Evolutionary conservation across 2,329 filamentous ascomycete species (phyloP).

Genomic region (Monosporascus ibericus): DNA sequence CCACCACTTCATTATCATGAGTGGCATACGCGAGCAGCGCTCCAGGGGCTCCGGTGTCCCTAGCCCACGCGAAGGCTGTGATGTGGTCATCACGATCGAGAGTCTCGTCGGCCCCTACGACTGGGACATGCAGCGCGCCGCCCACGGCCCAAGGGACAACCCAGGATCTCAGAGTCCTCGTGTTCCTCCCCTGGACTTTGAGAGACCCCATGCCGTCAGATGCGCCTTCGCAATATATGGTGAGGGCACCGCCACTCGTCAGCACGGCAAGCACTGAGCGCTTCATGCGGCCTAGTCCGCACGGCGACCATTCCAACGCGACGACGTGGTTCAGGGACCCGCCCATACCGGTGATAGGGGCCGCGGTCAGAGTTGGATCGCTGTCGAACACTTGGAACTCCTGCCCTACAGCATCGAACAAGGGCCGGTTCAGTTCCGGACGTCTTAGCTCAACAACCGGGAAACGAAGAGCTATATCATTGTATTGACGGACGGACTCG

Average conservation of each 20-base stretch:
- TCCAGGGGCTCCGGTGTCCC: constrained; percentile 32
- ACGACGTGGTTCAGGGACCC: constrained; percentile 50
- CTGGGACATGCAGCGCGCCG: constrained; percentile 43
- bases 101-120: constrained; percentile 24
- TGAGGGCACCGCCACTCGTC: constrained; percentile 43
- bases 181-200: constrained; percentile 27
- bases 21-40: constrained; percentile 47
- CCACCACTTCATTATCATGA: constrained; percentile 41
- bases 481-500: constrained; percentile 21
- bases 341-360: constrained; percentile 40
- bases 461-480: constrained; percentile 26
- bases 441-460: constrained; percentile 19
- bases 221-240: constrained; percentile 45
- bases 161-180: constrained; percentile 42
- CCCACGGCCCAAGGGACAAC: constrained; percentile 51
- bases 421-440: constrained; percentile 21
- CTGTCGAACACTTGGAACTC: constrained; percentile 21
- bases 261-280: constrained; percentile 46
- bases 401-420: constrained; percentile 20
- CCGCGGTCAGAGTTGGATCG: constrained; percentile 36
- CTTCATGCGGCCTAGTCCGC: constrained; percentile 48
- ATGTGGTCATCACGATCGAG: constrained; percentile 33
- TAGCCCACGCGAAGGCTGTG: constrained; percentile 48
- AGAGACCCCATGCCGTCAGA: constrained; percentile 15
- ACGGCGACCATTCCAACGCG: constrained; percentile 50